Evolutionary conservation across 257 asterid genomes (phyloP).

Genomic region (Schizonepeta tenuifolia): DNA sequence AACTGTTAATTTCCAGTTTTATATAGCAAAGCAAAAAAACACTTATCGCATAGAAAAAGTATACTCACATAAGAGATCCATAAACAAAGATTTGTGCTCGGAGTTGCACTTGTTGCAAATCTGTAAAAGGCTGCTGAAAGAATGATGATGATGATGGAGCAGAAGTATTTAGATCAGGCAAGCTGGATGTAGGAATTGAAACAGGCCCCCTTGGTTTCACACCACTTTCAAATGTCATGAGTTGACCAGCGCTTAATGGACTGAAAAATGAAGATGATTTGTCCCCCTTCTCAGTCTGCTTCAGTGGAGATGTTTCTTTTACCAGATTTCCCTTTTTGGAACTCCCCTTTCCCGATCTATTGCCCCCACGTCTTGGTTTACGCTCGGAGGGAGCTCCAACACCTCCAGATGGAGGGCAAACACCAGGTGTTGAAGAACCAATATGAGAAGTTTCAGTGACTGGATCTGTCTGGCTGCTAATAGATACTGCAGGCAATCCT

Average conservation of each 20-base stretch:
- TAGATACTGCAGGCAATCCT: constrained; percentile 52
- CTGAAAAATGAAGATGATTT: constrained; percentile 48
- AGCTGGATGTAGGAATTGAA: constrained; percentile 61
- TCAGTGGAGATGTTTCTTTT: constrained; percentile 55
- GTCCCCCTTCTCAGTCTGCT: constrained; percentile 57
- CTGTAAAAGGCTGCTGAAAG: constrained; percentile 93
- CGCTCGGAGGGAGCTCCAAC: constrained; percentile 57
- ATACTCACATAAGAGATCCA: constrained; percentile 95
- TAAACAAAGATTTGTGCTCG: constrained; percentile 98
- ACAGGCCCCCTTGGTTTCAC: constrained; percentile 53
- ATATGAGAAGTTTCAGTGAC: constrained; percentile 48
- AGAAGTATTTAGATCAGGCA: constrained; percentile 87
- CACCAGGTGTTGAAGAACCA: constrained; percentile 47
- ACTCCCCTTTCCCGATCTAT: constrained; percentile 68
- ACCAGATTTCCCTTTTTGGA: constrained; percentile 57
- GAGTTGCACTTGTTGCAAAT: constrained; percentile 91
- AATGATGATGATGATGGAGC: constrained; percentile 57
- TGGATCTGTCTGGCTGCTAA: constrained; percentile 49
- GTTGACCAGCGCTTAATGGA: constrained; percentile 55
- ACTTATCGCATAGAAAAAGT: constrained; percentile 13
- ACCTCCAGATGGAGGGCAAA: constrained; percentile 45
- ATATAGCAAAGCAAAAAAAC: constrained; percentile 1
- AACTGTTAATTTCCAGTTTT: background rate
- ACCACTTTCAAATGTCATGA: constrained; percentile 53
- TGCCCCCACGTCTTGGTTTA: constrained; percentile 72